These are phyloP conservation scores for Streptanthus diversifolius DNA, from an alignment of 345 rosid species.

Conservation along the genomic window DNA sequence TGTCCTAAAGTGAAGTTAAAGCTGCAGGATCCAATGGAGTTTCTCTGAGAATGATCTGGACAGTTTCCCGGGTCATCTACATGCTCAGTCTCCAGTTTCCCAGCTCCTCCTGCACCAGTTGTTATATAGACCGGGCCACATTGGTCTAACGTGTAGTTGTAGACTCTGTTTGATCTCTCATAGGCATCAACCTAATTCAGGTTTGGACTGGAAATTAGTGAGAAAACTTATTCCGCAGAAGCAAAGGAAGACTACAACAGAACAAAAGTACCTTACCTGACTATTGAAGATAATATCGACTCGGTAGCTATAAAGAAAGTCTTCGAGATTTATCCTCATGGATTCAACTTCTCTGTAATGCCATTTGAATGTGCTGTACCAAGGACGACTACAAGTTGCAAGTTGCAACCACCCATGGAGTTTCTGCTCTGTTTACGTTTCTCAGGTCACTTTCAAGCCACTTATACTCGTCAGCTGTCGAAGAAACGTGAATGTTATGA, in stretches of 20 bases:
- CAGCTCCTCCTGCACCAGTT: slow-evolving; percentile 79
- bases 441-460: slow-evolving; percentile 76
- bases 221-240: not conserved
- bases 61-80: slow-evolving; percentile 90
- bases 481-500: not conserved
- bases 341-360: slow-evolving; percentile 90
- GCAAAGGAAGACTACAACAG: not conserved
- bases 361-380: slow-evolving; percentile 77
- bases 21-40: slow-evolving; percentile 47
- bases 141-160: slow-evolving; percentile 74
- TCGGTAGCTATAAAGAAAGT: slow-evolving; percentile 49
- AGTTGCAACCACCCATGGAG: slow-evolving; percentile 86
- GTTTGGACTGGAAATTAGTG: not conserved
- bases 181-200: slow-evolving; percentile 80
- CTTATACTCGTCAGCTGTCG: slow-evolving; percentile 65
- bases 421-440: slow-evolving; percentile 54
- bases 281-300: slow-evolving; percentile 83
- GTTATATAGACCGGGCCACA: slow-evolving; percentile 76
- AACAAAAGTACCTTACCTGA: slow-evolving; percentile 46
- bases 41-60: slow-evolving; percentile 43
- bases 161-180: slow-evolving; percentile 89
- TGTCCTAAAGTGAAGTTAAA: slow-evolving; percentile 68
- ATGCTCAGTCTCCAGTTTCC: slow-evolving; percentile 56
- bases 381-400: slow-evolving; percentile 87
- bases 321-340: slow-evolving; percentile 82